Percentiles rank a stretch among this genome's conserved stretches.
These are phyloP conservation scores for Penicillium salamii DNA, from an alignment of 495 filamentous ascomycete species.

Conservation along the genomic window DNA sequence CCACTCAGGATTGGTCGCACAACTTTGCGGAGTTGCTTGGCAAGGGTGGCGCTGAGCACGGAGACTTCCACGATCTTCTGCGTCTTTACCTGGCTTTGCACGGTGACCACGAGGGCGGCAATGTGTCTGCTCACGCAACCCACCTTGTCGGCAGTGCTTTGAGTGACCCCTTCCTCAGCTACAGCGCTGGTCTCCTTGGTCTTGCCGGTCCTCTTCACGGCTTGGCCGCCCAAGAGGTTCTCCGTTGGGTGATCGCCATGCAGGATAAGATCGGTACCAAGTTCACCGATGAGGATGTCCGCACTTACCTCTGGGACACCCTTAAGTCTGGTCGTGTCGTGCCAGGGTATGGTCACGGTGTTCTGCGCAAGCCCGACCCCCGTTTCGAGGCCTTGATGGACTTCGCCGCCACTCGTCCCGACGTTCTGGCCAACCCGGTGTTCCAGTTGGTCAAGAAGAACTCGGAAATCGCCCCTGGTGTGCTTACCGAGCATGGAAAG, in stretches of 20 bases:
- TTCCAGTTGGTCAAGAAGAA: constrained; percentile 93
- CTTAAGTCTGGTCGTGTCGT: constrained; percentile 93
- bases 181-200: constrained; percentile 93
- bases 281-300: constrained; percentile 75
- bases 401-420: constrained; percentile 79
- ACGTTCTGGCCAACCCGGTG: constrained; percentile 82
- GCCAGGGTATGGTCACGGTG: constrained; percentile 97
- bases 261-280: constrained; percentile 76
- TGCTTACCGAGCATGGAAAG: constrained; percentile 91
- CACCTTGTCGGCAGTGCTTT: constrained; percentile 96
- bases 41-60: constrained; percentile 78
- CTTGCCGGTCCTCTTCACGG: constrained; percentile 94
- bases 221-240: constrained; percentile 93
- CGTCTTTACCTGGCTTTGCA: constrained; percentile 93
- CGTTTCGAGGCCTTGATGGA: constrained; percentile 96
- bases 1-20: constrained; percentile 90
- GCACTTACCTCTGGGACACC: constrained; percentile 86
- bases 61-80: constrained; percentile 93
- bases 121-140: constrained; percentile 95
- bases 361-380: constrained; percentile 94
- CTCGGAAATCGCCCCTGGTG: constrained; percentile 73
- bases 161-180: constrained; percentile 91
- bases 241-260: constrained; percentile 95
- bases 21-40: constrained; percentile 98
- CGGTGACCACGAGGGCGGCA: constrained; percentile 97